A percentile compares a stretch with the other conserved stretches of the same genome.
Evolutionary conservation across 176 grass and related monocot species (phyloP).

Genomic region (Rhynchospora tenuis): DNA sequence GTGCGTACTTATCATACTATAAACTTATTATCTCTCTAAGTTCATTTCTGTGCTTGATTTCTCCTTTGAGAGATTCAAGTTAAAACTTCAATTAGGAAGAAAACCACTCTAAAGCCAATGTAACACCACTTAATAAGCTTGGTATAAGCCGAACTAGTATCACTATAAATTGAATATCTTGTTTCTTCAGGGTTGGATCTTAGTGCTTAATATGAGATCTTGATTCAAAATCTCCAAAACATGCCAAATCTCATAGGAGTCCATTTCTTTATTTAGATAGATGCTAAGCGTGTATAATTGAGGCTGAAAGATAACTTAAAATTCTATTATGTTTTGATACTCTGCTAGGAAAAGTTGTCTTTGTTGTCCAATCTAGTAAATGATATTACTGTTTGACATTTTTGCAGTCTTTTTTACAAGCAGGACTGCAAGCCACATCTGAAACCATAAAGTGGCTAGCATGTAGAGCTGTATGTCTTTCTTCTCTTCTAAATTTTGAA

Average conservation of each 20-base stretch:
- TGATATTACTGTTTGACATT: not conserved
- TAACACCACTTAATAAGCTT: not conserved
- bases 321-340: not conserved
- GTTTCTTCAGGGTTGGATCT: not conserved
- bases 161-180: not conserved
- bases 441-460: conserved; percentile 64
- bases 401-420: conserved; percentile 74
- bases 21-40: not conserved
- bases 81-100: not conserved
- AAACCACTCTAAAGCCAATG: not conserved
- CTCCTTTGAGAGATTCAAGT: not conserved
- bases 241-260: not conserved
- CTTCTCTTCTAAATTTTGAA: not conserved
- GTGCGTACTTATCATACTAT: conserved; percentile 28
- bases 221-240: not conserved
- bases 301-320: not conserved
- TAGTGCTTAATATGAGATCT: not conserved
- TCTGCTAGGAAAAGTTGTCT: not conserved
- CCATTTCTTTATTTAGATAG: not conserved
- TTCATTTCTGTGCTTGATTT: not conserved
- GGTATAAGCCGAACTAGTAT: not conserved
- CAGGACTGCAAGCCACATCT: conserved; percentile 59
- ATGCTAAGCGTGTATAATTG: not conserved
- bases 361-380: not conserved
- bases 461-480: conserved; percentile 72